Base-by-base conservation (phyloP, 768 basidiomycete genomes). In the Tylopilus plumbeoviolaceoides region DNA sequence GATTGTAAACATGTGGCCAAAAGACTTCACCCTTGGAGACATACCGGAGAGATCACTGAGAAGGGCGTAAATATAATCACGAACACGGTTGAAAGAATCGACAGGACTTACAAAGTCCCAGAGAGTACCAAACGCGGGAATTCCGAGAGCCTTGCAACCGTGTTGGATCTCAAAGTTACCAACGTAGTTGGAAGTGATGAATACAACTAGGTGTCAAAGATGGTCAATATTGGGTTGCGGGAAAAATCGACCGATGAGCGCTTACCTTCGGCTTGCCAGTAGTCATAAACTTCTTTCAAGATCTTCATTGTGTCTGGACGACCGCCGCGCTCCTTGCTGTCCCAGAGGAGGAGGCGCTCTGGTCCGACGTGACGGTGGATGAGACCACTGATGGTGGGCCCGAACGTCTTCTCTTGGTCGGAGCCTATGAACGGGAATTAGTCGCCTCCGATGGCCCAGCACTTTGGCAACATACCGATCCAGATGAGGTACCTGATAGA, bases 351-450 rank as follows among this genome's bases (percentile, higher is more conserved):
- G 43, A 84, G 75, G 30, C 88, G 84, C 65, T 89, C 87, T 27
- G 87, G 86, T 57, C 77, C 84, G 42, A 91, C 72, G 63, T 89
- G 79, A 56, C 79, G 77, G 59, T 81, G 79, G 59, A 91, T 89
- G 48, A 91, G 76, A 28, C 81, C 81, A 56, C 79, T 81, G 56
- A 91, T 87, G 18, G 87, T 90, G 21, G 86, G 83, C 3, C 89
- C 89, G 60, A 91, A 91, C 2, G 88, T 89, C 71, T 85, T 88
- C 68, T 87, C 87, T 69, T 90, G 87, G 63, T 90, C 87, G 51
- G 85, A 87, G 48, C 86, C 86, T 82, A 59, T 49, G 36, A 62
- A n/a, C 53, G 7, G 46, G 35, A 47, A 63, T 8, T 44, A 36
- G 23, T 50, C 7, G 8, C 12, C 33, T 2, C 9, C 33, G 9